Conservation (phyloP, 2,329 filamentous ascomycete species). For the Corynespora cassiicola region DNA sequence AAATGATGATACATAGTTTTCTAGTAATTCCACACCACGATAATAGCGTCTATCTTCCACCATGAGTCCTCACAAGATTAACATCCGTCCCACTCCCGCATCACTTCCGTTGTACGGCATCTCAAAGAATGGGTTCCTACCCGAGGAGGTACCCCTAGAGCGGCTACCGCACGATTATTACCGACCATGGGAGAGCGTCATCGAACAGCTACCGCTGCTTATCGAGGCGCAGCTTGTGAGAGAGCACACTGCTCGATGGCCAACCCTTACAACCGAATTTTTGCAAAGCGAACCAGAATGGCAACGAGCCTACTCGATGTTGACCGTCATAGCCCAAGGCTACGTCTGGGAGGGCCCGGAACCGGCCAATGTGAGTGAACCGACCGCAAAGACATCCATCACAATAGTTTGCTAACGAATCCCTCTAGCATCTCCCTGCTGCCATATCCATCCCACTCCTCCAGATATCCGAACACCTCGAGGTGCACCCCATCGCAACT, state of each 20-base stretch:
- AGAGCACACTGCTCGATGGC: constrained; percentile 73
- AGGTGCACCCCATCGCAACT: constrained; percentile 40
- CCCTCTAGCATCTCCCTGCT: constrained; percentile 34
- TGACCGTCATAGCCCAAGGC: constrained; percentile 75
- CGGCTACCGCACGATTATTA: constrained; percentile 83
- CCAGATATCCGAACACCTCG: constrained; percentile 33
- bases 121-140: constrained; percentile 81
- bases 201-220: constrained; percentile 76
- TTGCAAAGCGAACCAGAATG: constrained; percentile 82
- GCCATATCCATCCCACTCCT: constrained; percentile 38
- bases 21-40: too few species aligned
- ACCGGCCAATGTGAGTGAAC: constrained; percentile 67
- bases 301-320: constrained; percentile 76
- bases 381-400: not conserved
- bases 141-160: constrained; percentile 73
- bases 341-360: constrained; percentile 81
- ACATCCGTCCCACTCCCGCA: constrained; percentile 26
- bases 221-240: constrained; percentile 78
- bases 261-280: constrained; percentile 74
- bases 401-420: constrained; percentile 12
- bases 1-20: too few species aligned
- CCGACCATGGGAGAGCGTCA: constrained; percentile 83
- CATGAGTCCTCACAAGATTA: constrained; percentile 38
- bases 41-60: constrained; percentile 2
- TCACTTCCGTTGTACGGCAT: constrained; percentile 76